These are phyloP conservation scores for Exophiala sideris DNA, from an alignment of 2,329 filamentous ascomycete genomes.

Conservation along the genomic window DNA sequence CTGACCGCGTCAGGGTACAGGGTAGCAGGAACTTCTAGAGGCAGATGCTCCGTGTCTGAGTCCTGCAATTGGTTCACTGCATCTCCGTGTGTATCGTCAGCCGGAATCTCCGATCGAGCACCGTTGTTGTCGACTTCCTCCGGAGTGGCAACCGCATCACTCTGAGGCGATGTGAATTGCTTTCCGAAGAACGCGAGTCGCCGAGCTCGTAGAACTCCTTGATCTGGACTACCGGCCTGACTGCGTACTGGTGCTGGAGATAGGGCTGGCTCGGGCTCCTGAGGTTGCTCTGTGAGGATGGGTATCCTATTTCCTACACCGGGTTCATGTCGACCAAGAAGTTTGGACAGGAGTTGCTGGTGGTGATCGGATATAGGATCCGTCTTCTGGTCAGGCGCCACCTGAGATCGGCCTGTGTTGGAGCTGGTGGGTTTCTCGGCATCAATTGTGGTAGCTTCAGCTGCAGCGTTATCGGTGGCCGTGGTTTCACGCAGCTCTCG, in stretches of 20 bases:
- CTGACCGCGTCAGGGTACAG: slow-evolving; percentile 10
- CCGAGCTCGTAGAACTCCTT: slow-evolving; percentile 19
- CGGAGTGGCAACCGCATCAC: neutral
- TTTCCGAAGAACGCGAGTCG: slow-evolving; percentile 24
- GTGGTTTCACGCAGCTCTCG: neutral
- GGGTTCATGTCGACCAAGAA: neutral
- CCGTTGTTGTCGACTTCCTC: too few species aligned
- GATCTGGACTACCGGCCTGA: slow-evolving; percentile 1
- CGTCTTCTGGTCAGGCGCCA: neutral
- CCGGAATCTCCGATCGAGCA: too few species aligned
- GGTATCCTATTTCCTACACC: neutral
- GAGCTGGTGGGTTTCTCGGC: too few species aligned
- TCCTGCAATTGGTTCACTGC: neutral
- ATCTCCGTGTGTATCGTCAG: too few species aligned
- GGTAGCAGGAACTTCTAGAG: slow-evolving; percentile 14
- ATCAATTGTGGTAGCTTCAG: neutral
- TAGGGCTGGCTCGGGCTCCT: neutral
- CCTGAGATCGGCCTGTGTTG: too few species aligned
- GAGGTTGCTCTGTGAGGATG: slow-evolving; percentile 1
- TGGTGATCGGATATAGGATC: neutral
- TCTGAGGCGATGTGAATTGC: neutral
- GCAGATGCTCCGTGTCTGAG: neutral
- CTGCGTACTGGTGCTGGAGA: neutral
- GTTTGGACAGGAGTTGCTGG: neutral
- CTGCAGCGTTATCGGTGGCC: neutral